Conservation (phyloP, 2,329 filamentous ascomycete genomes). For the Zarea fungicola region DNA sequence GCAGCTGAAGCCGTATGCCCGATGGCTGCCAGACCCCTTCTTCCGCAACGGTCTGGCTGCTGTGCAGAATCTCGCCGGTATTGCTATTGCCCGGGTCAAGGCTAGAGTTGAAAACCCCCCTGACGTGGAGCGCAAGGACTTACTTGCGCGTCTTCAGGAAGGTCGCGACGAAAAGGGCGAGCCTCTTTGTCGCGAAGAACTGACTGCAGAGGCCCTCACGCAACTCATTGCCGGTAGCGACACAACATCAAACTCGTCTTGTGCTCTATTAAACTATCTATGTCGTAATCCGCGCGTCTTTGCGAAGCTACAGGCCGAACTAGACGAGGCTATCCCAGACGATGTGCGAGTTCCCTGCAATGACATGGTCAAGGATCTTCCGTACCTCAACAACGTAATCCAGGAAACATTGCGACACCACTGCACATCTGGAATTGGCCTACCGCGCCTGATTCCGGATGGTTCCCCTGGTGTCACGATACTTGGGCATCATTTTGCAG, state of each 20-base stretch:
- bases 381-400: conserved; percentile 71
- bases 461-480: conserved; percentile 60
- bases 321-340: conserved; percentile 64
- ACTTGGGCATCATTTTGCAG: conserved; percentile 62
- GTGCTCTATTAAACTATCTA: conserved; percentile 75
- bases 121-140: conserved; percentile 64
- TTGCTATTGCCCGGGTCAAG: conserved; percentile 78
- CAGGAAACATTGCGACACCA: conserved; percentile 83
- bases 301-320: conserved; percentile 65
- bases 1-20: conserved; percentile 70
- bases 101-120: conserved; percentile 66
- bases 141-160: conserved; percentile 79
- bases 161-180: conserved; percentile 75
- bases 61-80: conserved; percentile 77
- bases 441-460: conserved; percentile 67
- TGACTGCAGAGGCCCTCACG: conserved; percentile 84
- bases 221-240: conserved; percentile 79
- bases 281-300: conserved; percentile 65
- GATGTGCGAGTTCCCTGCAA: conserved; percentile 61
- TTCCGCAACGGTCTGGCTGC: conserved; percentile 70
- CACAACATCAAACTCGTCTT: conserved; percentile 75
- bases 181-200: conserved; percentile 68
- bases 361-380: conserved; percentile 67
- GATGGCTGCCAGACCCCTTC: conserved; percentile 76
- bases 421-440: conserved; percentile 78